Conservation (phyloP, 805 yeast genomes). For the Candida ulmi region DNA sequence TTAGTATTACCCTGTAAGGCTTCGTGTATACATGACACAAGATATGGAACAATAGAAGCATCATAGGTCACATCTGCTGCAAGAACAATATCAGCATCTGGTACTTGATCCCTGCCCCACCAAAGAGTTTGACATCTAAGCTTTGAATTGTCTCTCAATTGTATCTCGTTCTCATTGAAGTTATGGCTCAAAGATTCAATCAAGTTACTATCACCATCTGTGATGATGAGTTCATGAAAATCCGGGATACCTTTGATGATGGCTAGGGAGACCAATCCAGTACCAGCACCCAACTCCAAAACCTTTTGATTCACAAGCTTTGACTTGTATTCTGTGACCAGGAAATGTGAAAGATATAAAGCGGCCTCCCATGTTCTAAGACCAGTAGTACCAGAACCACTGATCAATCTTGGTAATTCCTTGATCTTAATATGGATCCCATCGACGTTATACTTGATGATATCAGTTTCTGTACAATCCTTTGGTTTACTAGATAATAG, state of each 20-base stretch:
- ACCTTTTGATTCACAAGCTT: slow-evolving; percentile 26
- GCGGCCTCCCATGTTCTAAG: slow-evolving; percentile 94
- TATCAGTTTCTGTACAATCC: slow-evolving; percentile 24
- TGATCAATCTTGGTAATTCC: slow-evolving; percentile 60
- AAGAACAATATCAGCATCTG: slow-evolving; percentile 46
- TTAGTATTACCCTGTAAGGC: slow-evolving; percentile 14
- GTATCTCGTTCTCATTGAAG: slow-evolving; percentile 37
- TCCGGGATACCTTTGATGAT: slow-evolving; percentile 8
- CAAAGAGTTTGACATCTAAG: slow-evolving; percentile 38
- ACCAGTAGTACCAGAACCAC: slow-evolving; percentile 84
- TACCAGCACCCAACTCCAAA: slow-evolving; percentile 84
- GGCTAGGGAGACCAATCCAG: slow-evolving; percentile 68
- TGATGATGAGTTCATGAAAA: slow-evolving; percentile 34
- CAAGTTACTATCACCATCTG: slow-evolving; percentile 64
- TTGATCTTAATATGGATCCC: slow-evolving; percentile 29
- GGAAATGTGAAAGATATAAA: slow-evolving; percentile 50
- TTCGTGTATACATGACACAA: slow-evolving; percentile 41
- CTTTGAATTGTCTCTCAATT: slow-evolving; percentile 6
- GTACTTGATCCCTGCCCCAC: slow-evolving; percentile 51
- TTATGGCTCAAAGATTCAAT: slow-evolving; percentile 42
- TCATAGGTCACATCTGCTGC: slow-evolving; percentile 94
- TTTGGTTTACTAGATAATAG: slow-evolving; percentile 22
- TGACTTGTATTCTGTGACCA: slow-evolving; percentile 22
- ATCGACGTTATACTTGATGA: slow-evolving; percentile 26
- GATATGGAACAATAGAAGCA: slow-evolving; percentile 45